Evolutionary conservation across 1,284 basidiomycete genomes (phyloP).

Genomic region (Puccinia triticina): DNA sequence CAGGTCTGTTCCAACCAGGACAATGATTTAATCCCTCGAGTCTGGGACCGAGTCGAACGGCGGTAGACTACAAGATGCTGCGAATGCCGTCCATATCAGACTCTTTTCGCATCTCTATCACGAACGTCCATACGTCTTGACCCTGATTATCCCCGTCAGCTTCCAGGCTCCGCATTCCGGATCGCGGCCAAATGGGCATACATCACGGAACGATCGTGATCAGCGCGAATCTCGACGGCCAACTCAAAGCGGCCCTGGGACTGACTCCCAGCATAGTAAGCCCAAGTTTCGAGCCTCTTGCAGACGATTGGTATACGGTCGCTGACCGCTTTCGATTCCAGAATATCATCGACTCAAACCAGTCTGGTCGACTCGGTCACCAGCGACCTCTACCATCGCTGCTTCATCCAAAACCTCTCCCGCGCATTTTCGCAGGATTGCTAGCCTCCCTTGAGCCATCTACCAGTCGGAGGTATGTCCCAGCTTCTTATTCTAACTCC

Average conservation of each 20-base stretch:
- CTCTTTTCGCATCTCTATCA: too few species aligned
- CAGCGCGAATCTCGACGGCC: conserved; percentile 72
- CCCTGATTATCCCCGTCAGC: conserved; percentile 66
- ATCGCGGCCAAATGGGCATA: conserved; percentile 87
- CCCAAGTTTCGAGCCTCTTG: too few species aligned
- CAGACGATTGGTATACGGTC: not conserved
- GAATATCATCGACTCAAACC: conserved; percentile 76
- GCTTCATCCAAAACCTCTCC: conserved; percentile 74
- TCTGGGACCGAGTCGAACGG: conserved; percentile 78
- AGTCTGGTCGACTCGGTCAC: conserved; percentile 72
- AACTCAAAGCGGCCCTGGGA: conserved; percentile 73
- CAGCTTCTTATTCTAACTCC: not conserved
- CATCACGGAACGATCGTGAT: conserved; percentile 99
- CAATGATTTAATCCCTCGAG: conserved; percentile 92
- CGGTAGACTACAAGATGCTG: conserved; percentile 74
- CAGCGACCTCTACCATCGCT: conserved; percentile 68
- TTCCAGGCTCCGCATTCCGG: conserved; percentile 98
- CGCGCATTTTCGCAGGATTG: conserved; percentile 73
- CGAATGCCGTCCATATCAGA: conserved; percentile 72
- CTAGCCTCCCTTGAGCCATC: conserved; percentile 20
- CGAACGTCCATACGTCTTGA: not conserved
- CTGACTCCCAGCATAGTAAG: conserved; percentile 68
- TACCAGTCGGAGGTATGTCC: not conserved
- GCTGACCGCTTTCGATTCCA: conserved; percentile 57
- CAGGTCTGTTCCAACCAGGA: conserved; percentile 68